These are phyloP conservation scores for Lojkania enalia DNA, from an alignment of 2,329 filamentous ascomycete species.

Conservation along the genomic window DNA sequence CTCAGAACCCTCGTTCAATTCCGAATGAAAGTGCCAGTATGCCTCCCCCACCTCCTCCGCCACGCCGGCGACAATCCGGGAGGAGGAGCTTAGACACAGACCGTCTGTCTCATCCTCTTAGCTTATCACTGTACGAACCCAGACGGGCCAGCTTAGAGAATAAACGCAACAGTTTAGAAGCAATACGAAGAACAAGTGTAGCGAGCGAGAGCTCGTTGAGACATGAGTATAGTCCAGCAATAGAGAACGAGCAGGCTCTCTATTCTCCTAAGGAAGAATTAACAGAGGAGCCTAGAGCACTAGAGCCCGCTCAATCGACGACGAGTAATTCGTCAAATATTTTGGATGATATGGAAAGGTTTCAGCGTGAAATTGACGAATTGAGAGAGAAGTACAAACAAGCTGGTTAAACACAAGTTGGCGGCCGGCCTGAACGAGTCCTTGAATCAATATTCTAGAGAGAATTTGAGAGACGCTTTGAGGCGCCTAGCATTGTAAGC, in stretches of 20 bases:
- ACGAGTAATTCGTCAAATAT: conserved; percentile 32
- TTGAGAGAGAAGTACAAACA: conserved; percentile 34
- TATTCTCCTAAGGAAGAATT: conserved; percentile 34
- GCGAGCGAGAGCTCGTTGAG: conserved; percentile 38
- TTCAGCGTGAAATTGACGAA: conserved; percentile 46
- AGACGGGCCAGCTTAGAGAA: conserved; percentile 31
- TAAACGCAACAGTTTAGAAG: conserved; percentile 33
- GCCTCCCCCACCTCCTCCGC: conserved; percentile 38
- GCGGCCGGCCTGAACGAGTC: background rate
- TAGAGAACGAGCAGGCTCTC: conserved; percentile 28
- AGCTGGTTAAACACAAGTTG: conserved; percentile 6
- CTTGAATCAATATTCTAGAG: background rate
- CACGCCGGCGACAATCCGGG: conserved; percentile 37
- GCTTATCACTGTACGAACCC: conserved; percentile 30
- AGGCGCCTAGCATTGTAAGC: background rate
- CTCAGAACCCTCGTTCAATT: conserved; percentile 28
- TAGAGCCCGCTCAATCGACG: background rate
- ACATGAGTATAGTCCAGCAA: conserved; percentile 26
- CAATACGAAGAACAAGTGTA: conserved; percentile 34
- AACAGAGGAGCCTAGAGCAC: conserved; percentile 14
- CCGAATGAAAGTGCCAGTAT: conserved; percentile 32
- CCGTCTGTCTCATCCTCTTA: conserved; percentile 20
- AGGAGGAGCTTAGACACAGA: conserved; percentile 39
- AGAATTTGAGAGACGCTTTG: background rate
- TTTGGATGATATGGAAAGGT: conserved; percentile 45